Base-by-base conservation (phyloP, 306 rosid species). In the Ziziphus jujuba region DNA sequence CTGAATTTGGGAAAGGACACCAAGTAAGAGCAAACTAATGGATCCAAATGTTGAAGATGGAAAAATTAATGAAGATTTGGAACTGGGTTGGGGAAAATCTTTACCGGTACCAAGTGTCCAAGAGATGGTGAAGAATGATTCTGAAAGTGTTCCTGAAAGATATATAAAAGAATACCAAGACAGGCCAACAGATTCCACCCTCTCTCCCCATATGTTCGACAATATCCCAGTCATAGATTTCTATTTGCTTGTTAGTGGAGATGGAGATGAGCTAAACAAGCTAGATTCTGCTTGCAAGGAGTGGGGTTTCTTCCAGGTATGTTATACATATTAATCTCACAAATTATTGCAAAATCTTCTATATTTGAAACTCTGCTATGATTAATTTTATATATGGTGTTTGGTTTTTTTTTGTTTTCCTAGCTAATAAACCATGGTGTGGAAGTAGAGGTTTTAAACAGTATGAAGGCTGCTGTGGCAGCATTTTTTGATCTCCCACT, bases 291-390 rank as follows among this genome's bases (percentile, higher is more conserved):
- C 75, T 8, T 76, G 79, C 76, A 63, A 67, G 36, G 71, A 76
- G 10, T 81, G 74, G 85, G 81, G 77, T 5, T 81, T 81, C 55
- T 76, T 76, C 34, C 76, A 36, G 76, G 85, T 72, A 71, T 21
- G 9, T 13, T 35, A 3, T 48, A 34, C 11, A 35, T n/a, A 14
- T 19, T 48, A 11, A 10, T 14, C 33, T 48, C 31, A 6, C 47
- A 28, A 28, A 7, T n/a, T 24, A 19, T 7, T 10, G 45, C 45
- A 40, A 10, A 36, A 33, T 13, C 20, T 7, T 24, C 47, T 47
- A 16, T 47, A 21, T 22, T 5, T 8, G 20, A 21, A n/a, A 16
- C 2, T 36, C 25, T 10, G 7, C 7, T 52, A 2, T 44, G 19
- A 13, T 6, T 28, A n/a, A 35, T 19, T 20, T 35, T 52, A 20